phyloP scores from a whole-genome alignment of 2,329 filamentous ascomycete genomes.

The Penicillium italicum region DNA sequence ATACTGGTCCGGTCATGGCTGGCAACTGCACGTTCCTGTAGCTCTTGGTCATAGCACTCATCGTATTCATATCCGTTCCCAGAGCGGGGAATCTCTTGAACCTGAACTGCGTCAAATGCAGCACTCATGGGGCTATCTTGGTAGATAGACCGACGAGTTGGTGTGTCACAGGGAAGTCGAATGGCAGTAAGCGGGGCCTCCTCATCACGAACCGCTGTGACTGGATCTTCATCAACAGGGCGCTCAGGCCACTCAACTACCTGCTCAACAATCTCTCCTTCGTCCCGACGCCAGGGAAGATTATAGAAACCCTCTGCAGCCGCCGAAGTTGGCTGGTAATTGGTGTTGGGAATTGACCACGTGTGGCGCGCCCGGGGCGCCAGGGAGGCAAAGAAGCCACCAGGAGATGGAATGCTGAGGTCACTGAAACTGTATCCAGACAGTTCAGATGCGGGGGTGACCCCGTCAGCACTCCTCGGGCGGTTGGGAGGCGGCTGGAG shows the following conservation, averaged over 20 bases:
- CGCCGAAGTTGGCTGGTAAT: constrained; percentile 71
- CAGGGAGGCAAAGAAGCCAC: constrained; percentile 85
- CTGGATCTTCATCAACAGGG: constrained; percentile 30
- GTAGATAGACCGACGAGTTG: constrained; percentile 22
- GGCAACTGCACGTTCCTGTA: constrained; percentile 66
- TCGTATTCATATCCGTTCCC: constrained; percentile 60
- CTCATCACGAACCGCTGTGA: constrained; percentile 34
- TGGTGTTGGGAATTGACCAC: constrained; percentile 65
- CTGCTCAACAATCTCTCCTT: constrained; percentile 59
- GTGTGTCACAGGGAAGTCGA: constrained; percentile 46
- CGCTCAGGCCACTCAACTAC: constrained; percentile 58
- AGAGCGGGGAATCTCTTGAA: constrained; percentile 59
- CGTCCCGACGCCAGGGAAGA: constrained; percentile 64
- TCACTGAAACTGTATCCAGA: constrained; percentile 71
- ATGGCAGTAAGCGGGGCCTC: constrained; percentile 41
- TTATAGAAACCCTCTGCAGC: constrained; percentile 92
- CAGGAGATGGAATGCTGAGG: constrained; percentile 85
- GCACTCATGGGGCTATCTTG: constrained; percentile 29
- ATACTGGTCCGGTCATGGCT: constrained; percentile 79
- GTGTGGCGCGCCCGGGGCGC: constrained; percentile 72
- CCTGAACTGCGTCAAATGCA: constrained; percentile 33
- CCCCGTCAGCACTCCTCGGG: constrained; percentile 43
- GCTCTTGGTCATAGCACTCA: constrained; percentile 68
- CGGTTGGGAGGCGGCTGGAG: constrained; percentile 52
- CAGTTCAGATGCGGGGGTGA: constrained; percentile 52